A percentile compares a stretch with the other conserved stretches of the same genome.
phyloP scores from a whole-genome alignment of 306 rosid genomes.

The Vigna hirtella region DNA sequence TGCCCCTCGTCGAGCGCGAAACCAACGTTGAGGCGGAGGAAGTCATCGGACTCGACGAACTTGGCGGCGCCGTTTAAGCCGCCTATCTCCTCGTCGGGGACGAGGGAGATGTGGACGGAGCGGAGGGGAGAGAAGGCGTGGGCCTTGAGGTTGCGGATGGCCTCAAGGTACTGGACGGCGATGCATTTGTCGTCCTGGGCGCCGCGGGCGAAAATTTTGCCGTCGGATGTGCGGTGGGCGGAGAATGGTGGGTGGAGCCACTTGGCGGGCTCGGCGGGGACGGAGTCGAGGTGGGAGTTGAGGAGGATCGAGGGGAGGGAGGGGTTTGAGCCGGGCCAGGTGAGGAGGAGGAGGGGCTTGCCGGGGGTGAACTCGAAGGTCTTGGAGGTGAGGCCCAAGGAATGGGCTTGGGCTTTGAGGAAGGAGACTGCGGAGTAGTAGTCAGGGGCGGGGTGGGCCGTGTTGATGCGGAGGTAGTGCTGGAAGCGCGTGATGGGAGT shows the following conservation, averaged over 20 bases:
- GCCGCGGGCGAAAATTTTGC: constrained; percentile 82
- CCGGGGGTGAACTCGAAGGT: constrained; percentile 60
- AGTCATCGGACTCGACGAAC: constrained; percentile 66
- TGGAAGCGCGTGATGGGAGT: constrained; percentile 83
- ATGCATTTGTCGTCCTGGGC: constrained; percentile 94
- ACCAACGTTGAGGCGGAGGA: constrained; percentile 64
- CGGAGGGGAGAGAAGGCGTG: constrained; percentile 58
- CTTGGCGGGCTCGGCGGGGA: constrained; percentile 85
- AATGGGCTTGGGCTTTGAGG: constrained; percentile 64
- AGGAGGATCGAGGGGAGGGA: constrained; percentile 80
- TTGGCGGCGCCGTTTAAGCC: constrained; percentile 62
- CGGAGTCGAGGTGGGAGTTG: constrained; percentile 95
- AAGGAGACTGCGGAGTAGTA: constrained; percentile 75
- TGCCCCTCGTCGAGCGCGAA: constrained; percentile 89
- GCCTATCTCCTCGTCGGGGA: constrained; percentile 94
- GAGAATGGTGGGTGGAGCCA: constrained; percentile 93
- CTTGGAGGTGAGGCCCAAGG: constrained; percentile 49
- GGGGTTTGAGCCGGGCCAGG: constrained; percentile 82
- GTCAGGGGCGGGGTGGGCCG: constrained; percentile 85
- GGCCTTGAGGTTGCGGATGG: constrained; percentile 63
- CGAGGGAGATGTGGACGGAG: constrained; percentile 72
- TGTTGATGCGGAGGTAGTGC: constrained; percentile 76
- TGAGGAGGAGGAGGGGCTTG: constrained; percentile 77
- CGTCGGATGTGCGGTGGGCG: constrained; percentile 62
- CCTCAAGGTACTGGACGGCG: constrained; percentile 84